Base-by-base conservation (phyloP, 768 basidiomycete species). In the Hypholoma fasciculare region DNA sequence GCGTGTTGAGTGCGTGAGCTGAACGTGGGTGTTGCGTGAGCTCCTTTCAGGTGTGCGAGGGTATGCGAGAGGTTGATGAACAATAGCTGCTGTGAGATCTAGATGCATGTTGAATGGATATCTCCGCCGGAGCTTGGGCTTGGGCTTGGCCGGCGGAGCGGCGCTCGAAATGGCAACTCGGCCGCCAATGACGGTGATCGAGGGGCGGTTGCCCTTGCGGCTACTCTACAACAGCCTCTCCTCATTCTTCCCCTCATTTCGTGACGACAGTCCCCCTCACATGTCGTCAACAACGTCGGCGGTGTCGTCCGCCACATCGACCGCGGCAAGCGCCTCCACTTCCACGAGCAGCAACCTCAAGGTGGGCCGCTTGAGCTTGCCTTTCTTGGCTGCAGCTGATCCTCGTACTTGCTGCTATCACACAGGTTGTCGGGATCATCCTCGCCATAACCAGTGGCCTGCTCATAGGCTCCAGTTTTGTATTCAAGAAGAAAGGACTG, bases 401-500 rank as follows among this genome's bases (percentile, higher is more conserved):
- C 58, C 44, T 47, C 48, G 39, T 26, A 23, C 23, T 23, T 23
- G 44, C 39, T 47, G 9, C 30, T 34, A 7, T 19, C 37, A 43
- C 56, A 17, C 38, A 43, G 88, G 64, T 91, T 67, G 85, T 92
- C 63, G 91, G 92, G 11, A 84, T 94, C 63, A 71, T 92, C 48
- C 82, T 94, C 59, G 90, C 92, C 49, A 70, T 94, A 51, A 65
- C 70, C 38, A 93, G 90, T 67, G 97, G 96, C 7, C 42, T 94
- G 27, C 84, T 99, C 60, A 99, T 98, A 60, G 97, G 96, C 4
- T 83, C 84, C 40, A 90, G 88, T 65, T 98, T 98, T 72, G 96
- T 98, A 2, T 89, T 99, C 78, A 99, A 99, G 86, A 99, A 99
- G 83, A 97, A 94, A 69, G 96, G 92, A 8, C 78, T 94, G 17